These are phyloP conservation scores for Aquilaria agallochum DNA, from an alignment of 441 rosid species.

Conservation along the genomic window DNA sequence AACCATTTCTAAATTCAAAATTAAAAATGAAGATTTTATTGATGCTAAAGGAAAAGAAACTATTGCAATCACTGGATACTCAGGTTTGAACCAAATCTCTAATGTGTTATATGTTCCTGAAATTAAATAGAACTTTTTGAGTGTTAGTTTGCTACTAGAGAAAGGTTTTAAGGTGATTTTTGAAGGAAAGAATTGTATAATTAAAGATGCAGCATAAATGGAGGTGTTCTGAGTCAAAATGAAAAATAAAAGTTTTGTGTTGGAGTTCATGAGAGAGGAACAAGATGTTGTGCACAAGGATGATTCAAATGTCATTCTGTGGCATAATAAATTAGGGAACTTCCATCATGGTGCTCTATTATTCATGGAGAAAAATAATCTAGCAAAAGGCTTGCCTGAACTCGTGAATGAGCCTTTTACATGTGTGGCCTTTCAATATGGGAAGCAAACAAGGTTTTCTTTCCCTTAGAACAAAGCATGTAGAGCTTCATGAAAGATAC, in stretches of 20 bases:
- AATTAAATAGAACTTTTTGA: neutral
- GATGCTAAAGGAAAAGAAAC: no score
- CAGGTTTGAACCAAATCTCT: neutral
- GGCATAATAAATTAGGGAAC: conserved; percentile 9
- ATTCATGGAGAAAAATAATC: neutral
- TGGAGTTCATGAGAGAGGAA: neutral
- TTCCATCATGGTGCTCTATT: neutral
- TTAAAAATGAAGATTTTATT: no score
- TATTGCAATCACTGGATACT: no score
- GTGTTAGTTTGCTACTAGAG: neutral
- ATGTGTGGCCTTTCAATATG: neutral
- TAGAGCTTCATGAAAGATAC: neutral
- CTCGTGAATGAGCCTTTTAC: neutral
- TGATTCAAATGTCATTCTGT: neutral
- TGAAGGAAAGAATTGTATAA: neutral
- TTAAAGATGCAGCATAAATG: neutral
- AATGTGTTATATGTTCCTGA: neutral
- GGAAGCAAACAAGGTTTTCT: neutral
- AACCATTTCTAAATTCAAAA: no score
- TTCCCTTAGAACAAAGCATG: neutral
- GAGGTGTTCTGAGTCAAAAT: neutral
- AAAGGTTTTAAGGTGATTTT: neutral
- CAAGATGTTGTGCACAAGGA: neutral
- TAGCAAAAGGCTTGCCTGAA: neutral
- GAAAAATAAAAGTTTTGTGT: neutral